Evolutionary conservation across 2,329 filamentous ascomycete species (phyloP).

Genomic region (Gremmenia infestans): DNA sequence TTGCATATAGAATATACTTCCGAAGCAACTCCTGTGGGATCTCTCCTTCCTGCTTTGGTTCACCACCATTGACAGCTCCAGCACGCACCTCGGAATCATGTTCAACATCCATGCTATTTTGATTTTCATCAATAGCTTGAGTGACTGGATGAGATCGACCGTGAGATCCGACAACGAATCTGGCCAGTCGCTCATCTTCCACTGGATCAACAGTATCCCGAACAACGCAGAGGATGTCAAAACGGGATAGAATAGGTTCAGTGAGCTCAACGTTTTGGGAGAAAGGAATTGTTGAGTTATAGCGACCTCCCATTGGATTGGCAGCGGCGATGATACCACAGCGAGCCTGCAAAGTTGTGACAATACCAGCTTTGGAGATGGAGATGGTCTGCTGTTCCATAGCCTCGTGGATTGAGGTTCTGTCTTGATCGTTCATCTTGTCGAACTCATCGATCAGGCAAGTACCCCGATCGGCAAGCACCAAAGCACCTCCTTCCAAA

Average conservation of each 20-base stretch:
- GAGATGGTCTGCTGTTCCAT: constrained; percentile 99
- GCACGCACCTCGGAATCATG: constrained; percentile 44
- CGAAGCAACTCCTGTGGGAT: constrained; percentile 87
- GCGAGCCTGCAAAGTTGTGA: constrained; percentile 91
- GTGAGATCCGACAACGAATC: constrained; percentile 93
- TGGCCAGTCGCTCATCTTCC: constrained; percentile 88
- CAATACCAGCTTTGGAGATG: constrained; percentile 97
- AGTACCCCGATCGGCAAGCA: constrained; percentile 89
- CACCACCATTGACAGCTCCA: constrained; percentile 36
- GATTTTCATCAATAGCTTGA: constrained; percentile 42
- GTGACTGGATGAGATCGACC: constrained; percentile 74
- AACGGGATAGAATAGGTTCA: constrained; percentile 95
- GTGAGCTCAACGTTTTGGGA: constrained; percentile 95
- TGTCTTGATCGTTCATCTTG: constrained; percentile 99
- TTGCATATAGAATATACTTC: constrained; percentile 95
- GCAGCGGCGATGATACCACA: constrained; percentile 96
- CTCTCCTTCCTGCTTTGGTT: constrained; percentile 57
- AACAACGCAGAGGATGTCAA: constrained; percentile 94
- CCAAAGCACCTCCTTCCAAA: constrained; percentile 88
- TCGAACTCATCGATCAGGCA: constrained; percentile 99
- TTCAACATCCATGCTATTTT: constrained; percentile 59
- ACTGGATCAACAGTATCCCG: constrained; percentile 88
- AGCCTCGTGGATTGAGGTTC: constrained; percentile 97
- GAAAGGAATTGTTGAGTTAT: constrained; percentile 95
- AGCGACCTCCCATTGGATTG: constrained; percentile 92